These are phyloP conservation scores for Teunomyces atbi DNA, from an alignment of 805 yeast genomes.

Conservation along the genomic window DNA sequence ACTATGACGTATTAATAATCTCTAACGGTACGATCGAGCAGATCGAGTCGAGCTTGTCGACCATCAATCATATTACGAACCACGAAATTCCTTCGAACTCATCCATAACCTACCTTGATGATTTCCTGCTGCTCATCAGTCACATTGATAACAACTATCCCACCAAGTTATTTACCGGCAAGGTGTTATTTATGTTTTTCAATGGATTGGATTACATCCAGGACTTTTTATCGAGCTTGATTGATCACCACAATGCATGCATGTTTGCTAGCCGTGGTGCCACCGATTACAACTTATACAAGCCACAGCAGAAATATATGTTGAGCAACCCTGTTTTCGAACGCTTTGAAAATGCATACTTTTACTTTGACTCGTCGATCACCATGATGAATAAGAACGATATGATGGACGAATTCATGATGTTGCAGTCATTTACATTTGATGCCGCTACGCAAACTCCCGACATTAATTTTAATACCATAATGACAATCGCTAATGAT, in stretches of 20 bases:
- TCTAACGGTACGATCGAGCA: constrained; percentile 34
- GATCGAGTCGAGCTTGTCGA: constrained; percentile 21
- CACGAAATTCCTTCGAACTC: constrained; percentile 22
- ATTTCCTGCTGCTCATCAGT: constrained; percentile 18
- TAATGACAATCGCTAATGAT: constrained; percentile 33
- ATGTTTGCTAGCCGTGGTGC: constrained; percentile 1
- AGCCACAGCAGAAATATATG: not conserved
- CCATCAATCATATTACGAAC: constrained; percentile 20
- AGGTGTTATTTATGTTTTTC: constrained; percentile 38
- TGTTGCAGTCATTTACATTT: constrained; percentile 2
- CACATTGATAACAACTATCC: constrained; percentile 13
- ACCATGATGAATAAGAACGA: constrained; percentile 6
- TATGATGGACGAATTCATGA: constrained; percentile 1
- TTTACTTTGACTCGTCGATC: constrained; percentile 33
- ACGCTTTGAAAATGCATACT: constrained; percentile 26
- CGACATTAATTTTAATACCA: constrained; percentile 25
- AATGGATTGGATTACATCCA: constrained; percentile 33
- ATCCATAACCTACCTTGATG: constrained; percentile 24
- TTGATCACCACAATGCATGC: constrained; percentile 24
- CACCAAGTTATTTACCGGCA: constrained; percentile 21
- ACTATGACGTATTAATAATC: constrained; percentile 33
- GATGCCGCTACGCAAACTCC: constrained; percentile 7
- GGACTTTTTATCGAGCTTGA: constrained; percentile 26
- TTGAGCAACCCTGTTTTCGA: constrained; percentile 9
- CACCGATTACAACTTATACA: not conserved